phyloP scores from a whole-genome alignment of 257 asterid species.

The Mitragyna speciosa region DNA sequence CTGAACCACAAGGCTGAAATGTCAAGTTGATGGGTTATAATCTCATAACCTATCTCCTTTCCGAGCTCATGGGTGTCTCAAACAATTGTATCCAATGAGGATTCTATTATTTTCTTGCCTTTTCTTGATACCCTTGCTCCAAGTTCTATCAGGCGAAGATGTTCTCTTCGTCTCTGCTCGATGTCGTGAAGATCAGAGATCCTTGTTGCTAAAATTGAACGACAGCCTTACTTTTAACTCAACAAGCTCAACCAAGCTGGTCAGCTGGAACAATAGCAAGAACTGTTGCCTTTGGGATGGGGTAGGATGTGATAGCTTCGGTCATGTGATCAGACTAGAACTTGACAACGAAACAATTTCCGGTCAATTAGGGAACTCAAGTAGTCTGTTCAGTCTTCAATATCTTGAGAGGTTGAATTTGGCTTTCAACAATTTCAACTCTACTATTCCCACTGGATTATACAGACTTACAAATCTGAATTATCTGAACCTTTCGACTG shows the following conservation, averaged over 20 bases:
- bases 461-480: constrained; percentile 37
- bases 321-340: constrained; percentile 4
- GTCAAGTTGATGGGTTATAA: constrained; percentile 12
- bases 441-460: constrained; percentile 20
- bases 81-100: constrained; percentile 46
- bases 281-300: constrained; percentile 9
- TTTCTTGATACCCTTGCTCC: constrained; percentile 35
- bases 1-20: neutral
- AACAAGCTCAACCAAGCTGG: constrained; percentile 9
- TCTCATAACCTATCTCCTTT: neutral
- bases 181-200: constrained; percentile 26
- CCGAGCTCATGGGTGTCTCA: constrained; percentile 29
- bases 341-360: neutral
- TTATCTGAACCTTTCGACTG: constrained; percentile 49
- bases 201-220: constrained; percentile 17
- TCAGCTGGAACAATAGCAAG: neutral
- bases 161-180: neutral
- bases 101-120: constrained; percentile 37
- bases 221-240: neutral
- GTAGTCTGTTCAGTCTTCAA: neutral
- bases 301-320: neutral
- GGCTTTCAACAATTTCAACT: neutral
- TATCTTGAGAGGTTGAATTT: neutral
- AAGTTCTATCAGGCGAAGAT: constrained; percentile 12
- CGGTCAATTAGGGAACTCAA: neutral